phyloP scores from a whole-genome alignment of 495 filamentous ascomycete genomes.

The Neohortaea acidophila region DNA sequence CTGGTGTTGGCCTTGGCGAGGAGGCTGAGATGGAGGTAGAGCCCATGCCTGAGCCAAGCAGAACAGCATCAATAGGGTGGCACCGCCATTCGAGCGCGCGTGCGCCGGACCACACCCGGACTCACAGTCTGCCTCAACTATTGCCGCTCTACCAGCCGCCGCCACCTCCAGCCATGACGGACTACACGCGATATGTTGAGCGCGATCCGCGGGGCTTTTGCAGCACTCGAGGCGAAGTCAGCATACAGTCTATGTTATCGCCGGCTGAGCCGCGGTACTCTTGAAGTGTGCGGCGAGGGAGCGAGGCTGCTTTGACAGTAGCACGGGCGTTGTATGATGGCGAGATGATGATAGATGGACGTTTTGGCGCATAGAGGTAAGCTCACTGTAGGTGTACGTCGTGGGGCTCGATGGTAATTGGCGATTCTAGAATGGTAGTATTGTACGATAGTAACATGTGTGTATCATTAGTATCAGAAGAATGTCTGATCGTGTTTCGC shows the following conservation, averaged over 20 bases:
- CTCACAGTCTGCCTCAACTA: conserved; percentile 14
- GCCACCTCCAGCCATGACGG: conserved; percentile 5
- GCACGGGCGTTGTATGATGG: too few species aligned
- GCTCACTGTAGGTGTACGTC: too few species aligned
- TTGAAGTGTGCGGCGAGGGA: too few species aligned
- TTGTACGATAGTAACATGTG: too few species aligned
- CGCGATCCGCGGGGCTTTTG: conserved; percentile 8
- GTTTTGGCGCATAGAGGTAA: too few species aligned
- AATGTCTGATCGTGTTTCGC: too few species aligned
- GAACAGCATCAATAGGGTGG: conserved; percentile 6
- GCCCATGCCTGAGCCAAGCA: not conserved
- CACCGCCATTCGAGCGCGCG: not conserved
- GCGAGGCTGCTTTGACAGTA: too few species aligned
- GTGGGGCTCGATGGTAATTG: too few species aligned
- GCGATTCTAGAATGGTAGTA: too few species aligned
- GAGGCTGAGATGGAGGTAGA: conserved; percentile 18
- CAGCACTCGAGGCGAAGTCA: conserved; percentile 10
- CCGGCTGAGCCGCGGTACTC: conserved; percentile 5
- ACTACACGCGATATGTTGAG: not conserved
- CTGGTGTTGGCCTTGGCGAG: conserved; percentile 13
- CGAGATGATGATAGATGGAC: too few species aligned
- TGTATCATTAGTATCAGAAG: too few species aligned
- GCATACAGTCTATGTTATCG: conserved; percentile 15
- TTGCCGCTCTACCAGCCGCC: conserved; percentile 17
- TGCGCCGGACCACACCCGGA: conserved; percentile 15